Evolutionary conservation across 805 yeast species (phyloP), one percentile per base, ranked within the genome.

Genomic region (Lipomyces starkeyi): DNA sequence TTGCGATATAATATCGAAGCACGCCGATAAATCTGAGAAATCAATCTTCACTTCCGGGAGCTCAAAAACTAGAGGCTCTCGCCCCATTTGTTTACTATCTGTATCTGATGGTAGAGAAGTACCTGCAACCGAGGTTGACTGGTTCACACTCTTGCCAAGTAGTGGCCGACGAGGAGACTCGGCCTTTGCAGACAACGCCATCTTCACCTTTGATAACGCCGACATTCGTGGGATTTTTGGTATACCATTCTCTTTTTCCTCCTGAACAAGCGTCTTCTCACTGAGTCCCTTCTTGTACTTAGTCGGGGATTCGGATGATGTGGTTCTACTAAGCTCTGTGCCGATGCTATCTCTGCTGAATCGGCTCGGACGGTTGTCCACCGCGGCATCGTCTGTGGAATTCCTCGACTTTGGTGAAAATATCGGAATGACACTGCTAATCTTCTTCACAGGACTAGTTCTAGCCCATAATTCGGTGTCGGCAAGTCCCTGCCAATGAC

Each of bases 401-500:
- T 25, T 25, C 3, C 64, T n/a, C 53, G 60, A 29, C 34, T 22
- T 43, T 0, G 22, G 58, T 35, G 54, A 58, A 57, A 29, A 54
- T 35, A 13, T 34, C 58, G 47, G 59, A 63, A 53, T 4, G 37
- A n/a, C 14, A 32, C n/a, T n/a, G 52, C 32, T 60, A 3, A 27
- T 11, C 17, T n/a, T 27, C 34, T 66, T 66, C 27, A 59, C 68
- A 13, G 72, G 71, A 55, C 67, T 67, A 13, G 72, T 62, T 40
- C 59, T 58, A 25, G 55, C 57, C 72, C 72, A 69, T 25, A 63
- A 59, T 35, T 62, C 68, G 0, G 68, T 27, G 20, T 69, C 72
- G 17, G 64, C 25, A 4, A 68, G 43, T 7, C 72, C 72, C 47
- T 66, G 72, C 58, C 61, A 59, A 43, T 63, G 72, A n/a, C 59